Evolutionary conservation across 805 yeast species (phyloP).

Genomic region (Alloascoidea hylecoeti): DNA sequence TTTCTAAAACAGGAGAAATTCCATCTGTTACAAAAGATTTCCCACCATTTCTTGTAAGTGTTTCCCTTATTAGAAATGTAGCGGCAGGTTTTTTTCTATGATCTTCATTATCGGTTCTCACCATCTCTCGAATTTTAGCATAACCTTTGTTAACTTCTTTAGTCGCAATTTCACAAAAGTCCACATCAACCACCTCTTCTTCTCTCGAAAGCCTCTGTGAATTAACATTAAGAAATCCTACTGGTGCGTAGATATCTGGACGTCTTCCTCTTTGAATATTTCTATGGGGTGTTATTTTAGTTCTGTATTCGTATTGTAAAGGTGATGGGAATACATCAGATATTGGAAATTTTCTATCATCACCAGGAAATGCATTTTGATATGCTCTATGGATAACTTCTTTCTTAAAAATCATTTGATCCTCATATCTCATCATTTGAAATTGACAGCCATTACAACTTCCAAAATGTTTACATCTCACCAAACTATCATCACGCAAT

Average conservation of each 20-base stretch:
- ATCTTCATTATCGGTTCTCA: constrained; percentile 18
- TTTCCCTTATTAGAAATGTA: constrained; percentile 73
- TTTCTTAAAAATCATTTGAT: constrained; percentile 62
- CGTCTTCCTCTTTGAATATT: constrained; percentile 15
- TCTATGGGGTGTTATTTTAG: constrained; percentile 85
- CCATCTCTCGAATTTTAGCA: constrained; percentile 46
- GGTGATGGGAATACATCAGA: constrained; percentile 67
- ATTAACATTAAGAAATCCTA: constrained; percentile 87
- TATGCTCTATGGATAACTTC: constrained; percentile 73
- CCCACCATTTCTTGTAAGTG: constrained; percentile 18
- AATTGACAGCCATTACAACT: constrained; percentile 92
- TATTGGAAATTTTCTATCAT: constrained; percentile 22
- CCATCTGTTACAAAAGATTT: constrained; percentile 13
- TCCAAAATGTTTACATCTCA: constrained; percentile 76
- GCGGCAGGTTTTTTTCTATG: constrained; percentile 62
- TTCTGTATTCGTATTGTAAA: constrained; percentile 60
- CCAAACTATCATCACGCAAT: constrained; percentile 41
- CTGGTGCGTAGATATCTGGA: constrained; percentile 40
- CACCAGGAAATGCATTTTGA: constrained; percentile 27
- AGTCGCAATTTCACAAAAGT: constrained; percentile 88
- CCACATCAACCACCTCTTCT: constrained; percentile 67
- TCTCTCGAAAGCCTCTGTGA: constrained; percentile 28
- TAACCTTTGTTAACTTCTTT: constrained; percentile 61
- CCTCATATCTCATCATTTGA: constrained; percentile 60
- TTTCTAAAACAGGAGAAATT: constrained; percentile 30